Conservation (phyloP, 1,284 basidiomycete genomes). For the Retiboletus flavoniger region DNA sequence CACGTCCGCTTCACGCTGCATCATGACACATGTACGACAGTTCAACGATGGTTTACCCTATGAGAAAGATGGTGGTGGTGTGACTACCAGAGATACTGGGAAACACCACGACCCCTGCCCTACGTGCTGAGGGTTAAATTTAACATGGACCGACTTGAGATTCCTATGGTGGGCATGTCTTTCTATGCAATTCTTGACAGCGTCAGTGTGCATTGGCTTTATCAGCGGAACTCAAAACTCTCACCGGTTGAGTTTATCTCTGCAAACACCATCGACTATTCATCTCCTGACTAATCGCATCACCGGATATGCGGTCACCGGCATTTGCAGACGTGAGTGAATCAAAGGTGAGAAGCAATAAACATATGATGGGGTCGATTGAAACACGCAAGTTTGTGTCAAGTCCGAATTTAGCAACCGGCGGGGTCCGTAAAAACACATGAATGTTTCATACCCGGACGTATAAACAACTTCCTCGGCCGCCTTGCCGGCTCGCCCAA, state of each 20-base stretch:
- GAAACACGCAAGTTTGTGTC: not conserved
- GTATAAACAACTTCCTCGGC: slow-evolving; percentile 17
- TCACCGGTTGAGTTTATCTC: not conserved
- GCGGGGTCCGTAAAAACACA: slow-evolving; percentile 26
- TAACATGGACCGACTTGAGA: not conserved
- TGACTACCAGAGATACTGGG: not conserved
- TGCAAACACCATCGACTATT: not conserved
- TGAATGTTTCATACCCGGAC: slow-evolving; percentile 16
- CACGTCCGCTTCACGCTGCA: not conserved
- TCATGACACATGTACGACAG: not conserved
- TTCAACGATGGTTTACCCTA: not conserved
- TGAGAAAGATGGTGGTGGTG: not conserved
- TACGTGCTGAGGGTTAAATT: not conserved
- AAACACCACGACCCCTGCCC: not conserved
- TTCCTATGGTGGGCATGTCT: not conserved
- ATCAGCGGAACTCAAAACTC: not conserved
- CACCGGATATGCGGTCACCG: not conserved
- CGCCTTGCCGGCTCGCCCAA: not conserved
- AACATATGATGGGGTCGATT: slow-evolving; percentile 1
- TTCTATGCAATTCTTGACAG: not conserved
- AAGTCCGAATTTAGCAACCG: not conserved
- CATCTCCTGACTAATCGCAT: not conserved
- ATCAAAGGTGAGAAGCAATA: slow-evolving; percentile 4
- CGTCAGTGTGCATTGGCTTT: not conserved
- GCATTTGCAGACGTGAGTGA: not conserved